phyloP scores from a whole-genome alignment of 345 rosid species.

The Euclidium syriacum region DNA sequence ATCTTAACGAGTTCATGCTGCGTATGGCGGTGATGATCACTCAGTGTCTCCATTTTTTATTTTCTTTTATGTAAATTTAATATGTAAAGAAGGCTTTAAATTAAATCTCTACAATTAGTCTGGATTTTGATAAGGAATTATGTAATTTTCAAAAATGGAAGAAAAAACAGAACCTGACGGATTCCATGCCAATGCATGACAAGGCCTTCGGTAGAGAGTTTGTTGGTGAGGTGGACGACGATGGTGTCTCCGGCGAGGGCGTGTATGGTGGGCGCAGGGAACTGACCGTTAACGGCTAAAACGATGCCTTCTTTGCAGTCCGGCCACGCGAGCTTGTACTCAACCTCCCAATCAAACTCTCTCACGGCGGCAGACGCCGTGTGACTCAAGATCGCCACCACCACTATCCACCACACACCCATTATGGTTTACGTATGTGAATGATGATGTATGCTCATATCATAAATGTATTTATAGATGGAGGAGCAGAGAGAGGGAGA shows the following conservation, averaged over 20 bases:
- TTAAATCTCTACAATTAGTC: neutral
- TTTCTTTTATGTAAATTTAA: neutral
- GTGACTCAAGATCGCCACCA: conserved; percentile 16
- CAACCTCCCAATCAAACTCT: conserved; percentile 62
- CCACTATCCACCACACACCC: conserved; percentile 19
- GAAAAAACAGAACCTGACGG: conserved; percentile 44
- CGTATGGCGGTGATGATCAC: neutral
- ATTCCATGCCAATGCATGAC: conserved; percentile 98
- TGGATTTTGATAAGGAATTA: neutral
- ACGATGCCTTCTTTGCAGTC: conserved; percentile 58
- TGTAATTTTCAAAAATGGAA: neutral
- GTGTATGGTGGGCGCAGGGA: conserved; percentile 77
- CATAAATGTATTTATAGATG: neutral
- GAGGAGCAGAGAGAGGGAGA: neutral
- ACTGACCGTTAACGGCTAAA: conserved; percentile 75
- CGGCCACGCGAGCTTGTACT: conserved; percentile 56
- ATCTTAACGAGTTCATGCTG: neutral
- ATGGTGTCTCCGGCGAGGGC: conserved; percentile 65
- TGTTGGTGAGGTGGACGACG: conserved; percentile 60
- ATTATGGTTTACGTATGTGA: conserved; percentile 9
- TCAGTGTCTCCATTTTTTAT: neutral
- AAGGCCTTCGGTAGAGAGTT: conserved; percentile 68
- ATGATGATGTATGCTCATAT: neutral
- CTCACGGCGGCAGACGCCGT: conserved; percentile 27
- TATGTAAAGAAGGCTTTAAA: neutral